phyloP scores from a whole-genome alignment of 1,284 basidiomycete genomes.

The Ceratobasidium sp. region DNA sequence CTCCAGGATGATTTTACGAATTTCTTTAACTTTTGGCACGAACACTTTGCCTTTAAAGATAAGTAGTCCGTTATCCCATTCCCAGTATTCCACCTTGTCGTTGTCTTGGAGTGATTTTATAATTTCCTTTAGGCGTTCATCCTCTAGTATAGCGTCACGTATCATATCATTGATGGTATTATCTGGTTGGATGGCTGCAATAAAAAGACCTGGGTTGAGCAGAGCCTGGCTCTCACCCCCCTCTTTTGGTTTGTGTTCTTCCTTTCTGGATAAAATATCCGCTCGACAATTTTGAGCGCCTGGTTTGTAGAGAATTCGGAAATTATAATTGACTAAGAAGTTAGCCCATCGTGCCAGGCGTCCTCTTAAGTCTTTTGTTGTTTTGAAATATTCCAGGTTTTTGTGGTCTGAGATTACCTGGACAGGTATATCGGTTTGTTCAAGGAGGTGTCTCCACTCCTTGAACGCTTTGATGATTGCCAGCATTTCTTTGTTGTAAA shows the following conservation, averaged over 20 bases:
- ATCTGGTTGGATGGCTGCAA: not conserved
- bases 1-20: conserved; percentile 48
- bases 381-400: conserved; percentile 9
- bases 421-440: not conserved
- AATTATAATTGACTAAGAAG: conserved; percentile 54
- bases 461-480: conserved; percentile 27
- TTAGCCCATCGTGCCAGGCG: conserved; percentile 55
- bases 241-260: conserved; percentile 49
- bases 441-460: conserved; percentile 30
- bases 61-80: not conserved
- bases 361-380: not conserved
- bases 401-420: not conserved
- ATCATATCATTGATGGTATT: not conserved
- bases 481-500: conserved; percentile 38
- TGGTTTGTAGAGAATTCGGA: conserved; percentile 56
- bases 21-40: conserved; percentile 46
- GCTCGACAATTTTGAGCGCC: conserved; percentile 53
- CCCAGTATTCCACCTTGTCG: not conserved
- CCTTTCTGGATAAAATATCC: conserved; percentile 57
- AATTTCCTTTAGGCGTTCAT: not conserved
- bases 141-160: not conserved
- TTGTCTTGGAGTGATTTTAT: not conserved
- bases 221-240: conserved; percentile 27
- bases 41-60: conserved; percentile 16
- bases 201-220: not conserved